phyloP scores from a whole-genome alignment of 1,284 basidiomycete species.

The Meira miltonrushii region DNA sequence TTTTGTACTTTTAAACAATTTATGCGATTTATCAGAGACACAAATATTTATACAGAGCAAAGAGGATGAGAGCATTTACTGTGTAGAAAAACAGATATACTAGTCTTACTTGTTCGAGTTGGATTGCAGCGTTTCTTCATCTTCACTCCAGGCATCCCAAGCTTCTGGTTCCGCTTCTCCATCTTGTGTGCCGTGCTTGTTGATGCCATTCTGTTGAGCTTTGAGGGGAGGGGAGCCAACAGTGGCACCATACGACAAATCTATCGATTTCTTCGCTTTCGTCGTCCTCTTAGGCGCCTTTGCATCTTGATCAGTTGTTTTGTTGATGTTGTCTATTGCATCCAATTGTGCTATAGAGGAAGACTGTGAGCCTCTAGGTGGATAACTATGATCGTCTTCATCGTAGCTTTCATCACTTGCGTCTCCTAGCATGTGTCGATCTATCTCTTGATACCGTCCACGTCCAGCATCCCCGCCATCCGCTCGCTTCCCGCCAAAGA shows the following conservation, averaged over 20 bases:
- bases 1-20: not conserved
- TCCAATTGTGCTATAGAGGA: slow-evolving; percentile 2
- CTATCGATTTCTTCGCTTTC: not conserved
- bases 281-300: not conserved
- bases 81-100: no score
- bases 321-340: not conserved
- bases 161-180: slow-evolving; percentile 2
- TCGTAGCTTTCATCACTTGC: slow-evolving; percentile 10
- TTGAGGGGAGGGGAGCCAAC: not conserved
- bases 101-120: not conserved
- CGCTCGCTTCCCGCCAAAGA: not conserved
- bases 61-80: no score
- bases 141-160: slow-evolving; percentile 12
- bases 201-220: not conserved
- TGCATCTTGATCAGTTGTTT: not conserved
- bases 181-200: no score
- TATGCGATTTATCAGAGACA: no score
- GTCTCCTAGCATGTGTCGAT: slow-evolving; percentile 10
- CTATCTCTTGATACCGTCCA: not conserved
- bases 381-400: slow-evolving; percentile 13
- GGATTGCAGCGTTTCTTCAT: not conserved
- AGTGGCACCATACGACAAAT: not conserved
- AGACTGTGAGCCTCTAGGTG: not conserved
- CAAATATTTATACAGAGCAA: no score
- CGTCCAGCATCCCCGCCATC: not conserved